Percentiles rank a stretch among this genome's conserved stretches.
These are phyloP conservation scores for Dioszegia aurantiaca DNA, from an alignment of 768 basidiomycete genomes.

Conservation along the genomic window DNA sequence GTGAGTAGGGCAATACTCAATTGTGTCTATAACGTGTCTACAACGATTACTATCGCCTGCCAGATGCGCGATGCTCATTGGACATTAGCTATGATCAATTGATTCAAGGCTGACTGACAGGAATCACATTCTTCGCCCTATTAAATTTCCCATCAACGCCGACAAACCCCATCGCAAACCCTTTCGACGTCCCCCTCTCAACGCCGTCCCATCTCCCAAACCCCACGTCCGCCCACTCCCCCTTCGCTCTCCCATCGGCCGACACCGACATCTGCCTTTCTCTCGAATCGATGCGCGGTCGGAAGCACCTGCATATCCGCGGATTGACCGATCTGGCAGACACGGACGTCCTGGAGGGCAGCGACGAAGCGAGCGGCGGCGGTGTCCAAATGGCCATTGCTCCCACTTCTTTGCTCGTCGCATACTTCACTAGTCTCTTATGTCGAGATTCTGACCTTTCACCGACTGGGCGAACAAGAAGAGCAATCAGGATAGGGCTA, in stretches of 20 bases:
- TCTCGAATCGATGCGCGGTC: conserved; percentile 49
- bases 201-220: conserved; percentile 9
- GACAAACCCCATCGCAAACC: conserved; percentile 29
- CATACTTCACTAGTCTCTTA: conserved; percentile 39
- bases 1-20: conserved; percentile 20
- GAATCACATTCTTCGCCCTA: conserved; percentile 44
- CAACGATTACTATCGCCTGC: too few relatives aligned
- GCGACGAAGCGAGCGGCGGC: conserved; percentile 24
- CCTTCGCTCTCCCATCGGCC: conserved; percentile 33
- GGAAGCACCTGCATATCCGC: conserved; percentile 43
- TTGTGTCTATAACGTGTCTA: too few relatives aligned
- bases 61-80: too few relatives aligned
- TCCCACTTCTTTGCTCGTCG: conserved; percentile 30
- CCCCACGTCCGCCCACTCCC: conserved; percentile 17
- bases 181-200: conserved; percentile 28
- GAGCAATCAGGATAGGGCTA: conserved; percentile 42
- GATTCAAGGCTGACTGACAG: conserved; percentile 11
- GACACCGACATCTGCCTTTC: conserved; percentile 51
- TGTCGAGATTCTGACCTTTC: conserved; percentile 31
- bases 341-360: conserved; percentile 35
- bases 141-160: conserved; percentile 35
- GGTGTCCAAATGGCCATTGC: conserved; percentile 43
- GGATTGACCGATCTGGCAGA: conserved; percentile 38
- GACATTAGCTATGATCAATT: too few relatives aligned
- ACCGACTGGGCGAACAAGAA: conserved; percentile 32